Percentiles rank a stretch among this genome's conserved stretches.
Evolutionary conservation across 345 rosid species (phyloP).

Genomic region (Sonneratia caseolaris): DNA sequence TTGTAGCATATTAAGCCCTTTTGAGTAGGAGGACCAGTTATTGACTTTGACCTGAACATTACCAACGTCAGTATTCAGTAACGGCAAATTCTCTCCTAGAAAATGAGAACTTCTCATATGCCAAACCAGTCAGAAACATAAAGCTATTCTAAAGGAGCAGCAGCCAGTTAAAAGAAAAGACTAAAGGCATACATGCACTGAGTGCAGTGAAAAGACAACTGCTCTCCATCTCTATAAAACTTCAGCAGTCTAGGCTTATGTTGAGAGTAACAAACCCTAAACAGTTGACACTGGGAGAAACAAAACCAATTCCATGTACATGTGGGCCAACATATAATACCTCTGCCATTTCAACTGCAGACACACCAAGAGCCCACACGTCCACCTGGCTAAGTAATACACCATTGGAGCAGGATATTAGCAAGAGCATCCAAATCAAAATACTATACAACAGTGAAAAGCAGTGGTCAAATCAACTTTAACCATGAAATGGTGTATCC

Average conservation of each 20-base stretch:
- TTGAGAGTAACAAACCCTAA: background rate
- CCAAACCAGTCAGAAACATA: background rate
- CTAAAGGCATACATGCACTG: background rate
- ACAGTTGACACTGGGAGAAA: background rate
- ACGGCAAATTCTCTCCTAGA: background rate
- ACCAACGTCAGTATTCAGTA: too few species aligned
- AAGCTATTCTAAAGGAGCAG: background rate
- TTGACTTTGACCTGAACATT: too few species aligned
- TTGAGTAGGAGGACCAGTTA: background rate
- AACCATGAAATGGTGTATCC: background rate
- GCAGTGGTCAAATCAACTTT: background rate
- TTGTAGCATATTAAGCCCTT: background rate
- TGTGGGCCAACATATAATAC: constrained; percentile 20
- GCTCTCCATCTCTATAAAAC: background rate
- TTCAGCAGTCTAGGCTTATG: background rate
- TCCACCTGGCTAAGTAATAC: constrained; percentile 58
- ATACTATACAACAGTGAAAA: background rate
- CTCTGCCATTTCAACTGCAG: constrained; percentile 99
- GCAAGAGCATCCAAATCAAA: background rate
- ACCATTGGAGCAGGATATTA: background rate
- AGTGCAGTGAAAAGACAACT: background rate
- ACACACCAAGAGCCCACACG: constrained; percentile 99
- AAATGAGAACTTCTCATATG: background rate
- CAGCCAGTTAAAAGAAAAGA: background rate
- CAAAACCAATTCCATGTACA: background rate